Evolutionary conservation across 2,329 filamentous ascomycete species (phyloP).

Genomic region (Nemania serpens): DNA sequence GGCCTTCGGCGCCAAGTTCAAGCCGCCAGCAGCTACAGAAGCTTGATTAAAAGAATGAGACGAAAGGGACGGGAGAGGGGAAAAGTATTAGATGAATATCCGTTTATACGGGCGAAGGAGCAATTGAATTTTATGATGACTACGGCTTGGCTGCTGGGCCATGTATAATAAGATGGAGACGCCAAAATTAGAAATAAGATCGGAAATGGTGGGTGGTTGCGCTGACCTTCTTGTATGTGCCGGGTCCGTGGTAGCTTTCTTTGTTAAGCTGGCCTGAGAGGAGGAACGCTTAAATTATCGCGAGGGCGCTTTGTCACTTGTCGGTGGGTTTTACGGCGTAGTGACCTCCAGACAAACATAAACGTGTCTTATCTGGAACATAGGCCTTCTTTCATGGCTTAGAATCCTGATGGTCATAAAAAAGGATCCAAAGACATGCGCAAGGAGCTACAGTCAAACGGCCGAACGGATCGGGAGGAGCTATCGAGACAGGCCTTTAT

Average conservation of each 20-base stretch:
- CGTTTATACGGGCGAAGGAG: constrained; percentile 33
- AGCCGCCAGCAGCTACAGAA: constrained; percentile 40
- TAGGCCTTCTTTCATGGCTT: constrained; percentile 32
- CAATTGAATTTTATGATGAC: constrained; percentile 36
- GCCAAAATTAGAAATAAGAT: constrained; percentile 15
- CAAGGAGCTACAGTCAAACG: constrained; percentile 1
- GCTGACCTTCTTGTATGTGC: constrained; percentile 39
- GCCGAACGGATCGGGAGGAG: constrained; percentile 25
- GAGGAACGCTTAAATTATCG: constrained; percentile 27
- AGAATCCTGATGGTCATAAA: not conserved
- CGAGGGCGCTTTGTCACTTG: constrained; percentile 26
- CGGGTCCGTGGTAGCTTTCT: constrained; percentile 31
- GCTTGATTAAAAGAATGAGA: not conserved
- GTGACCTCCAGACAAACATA: constrained; percentile 26
- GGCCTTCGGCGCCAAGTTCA: constrained; percentile 35
- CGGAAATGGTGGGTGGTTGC: constrained; percentile 30
- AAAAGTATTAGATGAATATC: constrained; percentile 7
- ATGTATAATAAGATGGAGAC: too few species aligned
- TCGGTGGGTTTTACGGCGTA: constrained; percentile 11
- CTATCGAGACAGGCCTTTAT: constrained; percentile 9
- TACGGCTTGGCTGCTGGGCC: constrained; percentile 35
- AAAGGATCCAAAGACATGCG: constrained; percentile 26
- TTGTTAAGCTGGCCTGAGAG: constrained; percentile 33
- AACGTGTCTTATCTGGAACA: constrained; percentile 30
- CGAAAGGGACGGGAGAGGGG: not conserved